Base-by-base conservation (phyloP, 352 stramenopile species). In the Blastocystis sp. region DNA sequence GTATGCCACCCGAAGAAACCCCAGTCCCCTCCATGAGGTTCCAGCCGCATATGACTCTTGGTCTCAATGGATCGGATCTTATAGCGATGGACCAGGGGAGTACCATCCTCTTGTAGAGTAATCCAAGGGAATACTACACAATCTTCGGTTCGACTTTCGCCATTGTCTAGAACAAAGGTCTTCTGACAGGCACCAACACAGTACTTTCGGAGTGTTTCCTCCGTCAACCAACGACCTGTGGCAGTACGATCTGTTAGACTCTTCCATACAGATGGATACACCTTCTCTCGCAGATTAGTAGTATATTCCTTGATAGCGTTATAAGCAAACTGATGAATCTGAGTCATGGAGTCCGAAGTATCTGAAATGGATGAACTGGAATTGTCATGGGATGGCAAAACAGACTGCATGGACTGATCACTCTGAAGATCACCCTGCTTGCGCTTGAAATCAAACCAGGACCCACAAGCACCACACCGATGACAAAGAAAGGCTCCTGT, bases 1-100 rank as follows among this genome's bases (percentile, higher is more conserved):
- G 96, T 98, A 91, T 99, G 98, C 94, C 95, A 98, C n/a, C 97
- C 97, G 92, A 99, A 99, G 27, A 99, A 92, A 0, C 97, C 97
- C 94, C 96, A 98, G 77, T 95, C 96, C 40, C 96, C 96, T 33
- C 96, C 96, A 17, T 96, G 94, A 0, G 95, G 95, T 1, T 96
- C 92, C 62, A 96, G 90, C 0, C 94, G 93, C 90, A 96, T 93
- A 90, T 95, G 94, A 17, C 90, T 87, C 89, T 97, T 97, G 90
- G 96, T 93, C 22, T 94, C 91, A 30, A 96, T 89, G 33, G 92
- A 94, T 51, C 94, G 93, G 24, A 96, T 90, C 90, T 97, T 97
- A 54, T 96, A 91, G 19, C 94, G 91, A 35, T 64, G 62, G 73
- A 88, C 42, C 57, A 87, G 24, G 17, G 68, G 77, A 30, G 40